Evolutionary conservation across 805 yeast species (phyloP).

Genomic region (Metschnikowia corniflorae): DNA sequence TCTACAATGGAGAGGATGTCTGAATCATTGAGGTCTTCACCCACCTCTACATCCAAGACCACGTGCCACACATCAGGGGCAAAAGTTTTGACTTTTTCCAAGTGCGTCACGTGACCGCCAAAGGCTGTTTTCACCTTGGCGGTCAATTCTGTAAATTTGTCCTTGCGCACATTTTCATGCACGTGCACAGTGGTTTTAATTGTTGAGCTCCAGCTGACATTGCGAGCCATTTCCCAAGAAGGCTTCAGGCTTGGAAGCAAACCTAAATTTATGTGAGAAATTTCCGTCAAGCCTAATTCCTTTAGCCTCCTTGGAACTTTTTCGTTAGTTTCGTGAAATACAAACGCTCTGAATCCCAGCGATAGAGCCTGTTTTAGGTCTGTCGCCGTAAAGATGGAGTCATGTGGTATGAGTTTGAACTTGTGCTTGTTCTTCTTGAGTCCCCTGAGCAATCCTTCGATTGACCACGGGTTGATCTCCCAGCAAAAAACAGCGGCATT

Average conservation of each 20-base stretch:
- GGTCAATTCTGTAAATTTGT: constrained; percentile 35
- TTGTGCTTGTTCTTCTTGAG: constrained; percentile 41
- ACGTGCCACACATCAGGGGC: constrained; percentile 87
- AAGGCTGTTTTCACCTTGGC: constrained; percentile 18
- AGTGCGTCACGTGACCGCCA: constrained; percentile 27
- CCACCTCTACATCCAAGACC: constrained; percentile 36
- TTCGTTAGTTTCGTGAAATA: constrained; percentile 66
- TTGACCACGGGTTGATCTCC: constrained; percentile 85
- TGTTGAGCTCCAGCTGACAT: background rate
- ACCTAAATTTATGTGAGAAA: constrained; percentile 72
- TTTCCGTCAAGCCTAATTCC: constrained; percentile 12
- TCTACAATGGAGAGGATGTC: too few relatives aligned
- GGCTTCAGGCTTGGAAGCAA: constrained; percentile 66
- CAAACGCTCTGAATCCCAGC: constrained; percentile 34
- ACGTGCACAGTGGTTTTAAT: constrained; percentile 48
- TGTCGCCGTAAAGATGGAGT: constrained; percentile 2
- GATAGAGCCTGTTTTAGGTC: background rate
- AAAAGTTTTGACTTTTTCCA: constrained; percentile 74
- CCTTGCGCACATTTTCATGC: constrained; percentile 66
- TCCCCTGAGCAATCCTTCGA: constrained; percentile 64
- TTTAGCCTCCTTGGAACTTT: constrained; percentile 42
- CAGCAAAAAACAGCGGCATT: constrained; percentile 65
- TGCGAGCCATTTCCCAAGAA: constrained; percentile 47
- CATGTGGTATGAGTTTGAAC: constrained; percentile 3
- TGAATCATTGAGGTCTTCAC: too few relatives aligned